phyloP scores from a whole-genome alignment of 768 basidiomycete species.

The Xerocomellus amylosporus region DNA sequence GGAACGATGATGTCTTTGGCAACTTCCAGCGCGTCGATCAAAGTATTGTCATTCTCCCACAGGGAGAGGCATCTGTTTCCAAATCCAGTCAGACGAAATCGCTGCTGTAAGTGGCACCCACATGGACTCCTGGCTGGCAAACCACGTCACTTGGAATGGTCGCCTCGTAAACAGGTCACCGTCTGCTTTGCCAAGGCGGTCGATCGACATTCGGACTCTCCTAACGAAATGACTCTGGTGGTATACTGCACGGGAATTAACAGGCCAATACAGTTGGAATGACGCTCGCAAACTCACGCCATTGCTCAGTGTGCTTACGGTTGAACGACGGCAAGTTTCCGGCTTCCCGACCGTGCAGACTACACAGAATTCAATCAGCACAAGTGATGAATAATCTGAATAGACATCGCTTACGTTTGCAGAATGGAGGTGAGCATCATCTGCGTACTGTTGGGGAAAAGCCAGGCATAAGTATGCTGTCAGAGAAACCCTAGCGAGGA shows the following conservation, averaged over 20 bases:
- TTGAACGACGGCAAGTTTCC: constrained; percentile 56
- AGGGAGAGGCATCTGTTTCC: constrained; percentile 55
- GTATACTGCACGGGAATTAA: constrained; percentile 43
- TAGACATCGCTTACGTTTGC: constrained; percentile 51
- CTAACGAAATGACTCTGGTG: constrained; percentile 68
- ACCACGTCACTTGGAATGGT: constrained; percentile 72
- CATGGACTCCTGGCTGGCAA: constrained; percentile 63
- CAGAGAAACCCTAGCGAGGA: constrained; percentile 5
- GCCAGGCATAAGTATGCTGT: constrained; percentile 16
- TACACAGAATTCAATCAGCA: constrained; percentile 25
- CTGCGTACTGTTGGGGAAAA: constrained; percentile 46
- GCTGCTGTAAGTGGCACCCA: constrained; percentile 29
- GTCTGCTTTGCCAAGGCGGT: constrained; percentile 47
- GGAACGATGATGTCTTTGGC: constrained; percentile 63
- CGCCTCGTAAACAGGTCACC: constrained; percentile 61
- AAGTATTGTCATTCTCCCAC: constrained; percentile 59
- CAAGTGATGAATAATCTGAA: background rate
- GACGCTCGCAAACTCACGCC: constrained; percentile 53
- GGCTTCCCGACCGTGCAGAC: constrained; percentile 51
- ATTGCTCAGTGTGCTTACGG: constrained; percentile 70
- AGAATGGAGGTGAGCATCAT: constrained; percentile 62
- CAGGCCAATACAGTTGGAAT: background rate
- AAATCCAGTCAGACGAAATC: background rate
- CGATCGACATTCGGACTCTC: constrained; percentile 53
- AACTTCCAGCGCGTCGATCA: constrained; percentile 59